phyloP scores from a whole-genome alignment of 225 moss, liverwort and hornwort genomes.

The Marchantia paleacea region DNA sequence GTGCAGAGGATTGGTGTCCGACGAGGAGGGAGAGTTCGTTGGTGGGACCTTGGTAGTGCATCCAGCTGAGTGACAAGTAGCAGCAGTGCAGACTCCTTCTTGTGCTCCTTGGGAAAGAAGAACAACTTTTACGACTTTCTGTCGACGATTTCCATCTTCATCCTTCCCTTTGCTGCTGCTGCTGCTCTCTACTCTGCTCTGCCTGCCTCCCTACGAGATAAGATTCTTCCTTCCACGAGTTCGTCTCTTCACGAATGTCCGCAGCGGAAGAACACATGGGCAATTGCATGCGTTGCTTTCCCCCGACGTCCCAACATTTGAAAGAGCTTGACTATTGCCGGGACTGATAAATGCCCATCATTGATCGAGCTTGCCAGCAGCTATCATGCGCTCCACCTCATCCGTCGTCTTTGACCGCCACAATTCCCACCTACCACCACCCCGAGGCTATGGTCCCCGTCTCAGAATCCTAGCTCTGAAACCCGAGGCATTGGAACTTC shows the following conservation, averaged over 20 bases:
- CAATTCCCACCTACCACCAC: no score
- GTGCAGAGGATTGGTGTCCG: not conserved
- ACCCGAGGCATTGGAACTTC: no score
- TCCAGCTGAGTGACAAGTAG: not conserved
- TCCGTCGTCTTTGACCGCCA: no score
- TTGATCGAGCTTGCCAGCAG: not conserved
- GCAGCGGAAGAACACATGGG: not conserved
- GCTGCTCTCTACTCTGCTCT: not conserved
- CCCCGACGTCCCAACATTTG: not conserved
- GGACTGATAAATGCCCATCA: not conserved
- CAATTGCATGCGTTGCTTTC: not conserved
- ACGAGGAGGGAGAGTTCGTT: not conserved
- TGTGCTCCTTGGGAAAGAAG: no score
- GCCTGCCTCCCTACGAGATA: not conserved
- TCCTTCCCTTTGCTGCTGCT: not conserved
- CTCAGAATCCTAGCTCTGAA: no score
- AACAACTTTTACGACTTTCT: not conserved
- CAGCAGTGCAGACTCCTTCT: not conserved
- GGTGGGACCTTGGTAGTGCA: not conserved
- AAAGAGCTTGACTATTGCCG: not conserved
- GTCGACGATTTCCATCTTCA: not conserved
- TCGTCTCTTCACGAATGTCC: not conserved
- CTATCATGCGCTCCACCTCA: not conserved
- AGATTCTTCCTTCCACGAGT: not conserved
- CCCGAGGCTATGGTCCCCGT: no score